These are phyloP conservation scores for Diaporthe ampelina DNA, from an alignment of 2,329 filamentous ascomycete species.

Conservation along the genomic window DNA sequence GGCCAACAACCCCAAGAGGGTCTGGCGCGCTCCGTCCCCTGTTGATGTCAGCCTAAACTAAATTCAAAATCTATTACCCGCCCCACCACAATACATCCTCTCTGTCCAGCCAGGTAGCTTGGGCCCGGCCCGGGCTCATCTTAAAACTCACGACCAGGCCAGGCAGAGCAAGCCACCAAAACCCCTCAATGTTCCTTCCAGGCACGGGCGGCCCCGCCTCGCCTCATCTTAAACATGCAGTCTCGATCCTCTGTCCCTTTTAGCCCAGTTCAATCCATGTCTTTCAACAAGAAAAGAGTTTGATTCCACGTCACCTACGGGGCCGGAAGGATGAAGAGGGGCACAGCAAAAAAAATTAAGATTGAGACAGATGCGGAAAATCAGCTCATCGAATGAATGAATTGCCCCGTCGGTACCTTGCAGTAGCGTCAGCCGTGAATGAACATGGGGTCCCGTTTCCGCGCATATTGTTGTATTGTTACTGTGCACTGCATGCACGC, in stretches of 20 bases:
- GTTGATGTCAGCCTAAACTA: neutral
- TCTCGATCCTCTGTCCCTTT: neutral
- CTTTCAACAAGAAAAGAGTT: too few relatives aligned
- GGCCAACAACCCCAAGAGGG: too few relatives aligned
- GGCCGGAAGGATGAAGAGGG: too few relatives aligned
- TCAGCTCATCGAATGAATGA: too few relatives aligned
- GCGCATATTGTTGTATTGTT: neutral
- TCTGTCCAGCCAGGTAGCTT: neutral
- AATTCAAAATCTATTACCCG: neutral
- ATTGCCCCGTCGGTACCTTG: conserved; percentile 10
- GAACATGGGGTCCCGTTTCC: neutral
- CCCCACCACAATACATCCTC: neutral
- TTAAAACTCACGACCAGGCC: neutral
- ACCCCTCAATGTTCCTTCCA: neutral
- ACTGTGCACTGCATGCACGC: neutral
- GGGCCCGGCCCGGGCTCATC: neutral
- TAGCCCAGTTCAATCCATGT: neutral
- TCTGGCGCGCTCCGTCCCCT: too few relatives aligned
- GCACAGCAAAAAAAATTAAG: too few relatives aligned
- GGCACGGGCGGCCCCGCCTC: neutral
- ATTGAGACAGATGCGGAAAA: too few relatives aligned
- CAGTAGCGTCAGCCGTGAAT: conserved; percentile 4
- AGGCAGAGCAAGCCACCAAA: neutral
- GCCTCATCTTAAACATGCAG: conserved; percentile 8
- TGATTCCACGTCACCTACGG: too few relatives aligned